Evolutionary conservation across 345 rosid genomes (phyloP).

Genomic region (Trapa bicornis): DNA sequence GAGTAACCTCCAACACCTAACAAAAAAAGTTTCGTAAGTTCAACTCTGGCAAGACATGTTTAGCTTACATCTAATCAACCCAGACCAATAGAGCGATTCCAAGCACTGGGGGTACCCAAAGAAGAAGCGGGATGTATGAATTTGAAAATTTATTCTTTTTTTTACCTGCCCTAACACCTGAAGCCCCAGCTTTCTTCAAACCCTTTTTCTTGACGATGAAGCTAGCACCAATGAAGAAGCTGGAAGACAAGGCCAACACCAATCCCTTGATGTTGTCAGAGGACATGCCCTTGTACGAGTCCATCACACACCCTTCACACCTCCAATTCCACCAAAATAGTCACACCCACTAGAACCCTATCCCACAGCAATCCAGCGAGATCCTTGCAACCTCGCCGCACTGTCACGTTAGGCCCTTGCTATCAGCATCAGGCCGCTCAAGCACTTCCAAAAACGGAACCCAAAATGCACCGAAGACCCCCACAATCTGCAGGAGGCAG

Average conservation of each 20-base stretch:
- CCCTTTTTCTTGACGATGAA: slow-evolving; percentile 91
- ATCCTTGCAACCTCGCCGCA: slow-evolving; percentile 6
- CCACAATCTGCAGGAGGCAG: too few relatives aligned
- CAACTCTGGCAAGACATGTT: too few relatives aligned
- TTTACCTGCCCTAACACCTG: slow-evolving; percentile 73
- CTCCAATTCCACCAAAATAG: not conserved
- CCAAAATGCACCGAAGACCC: too few relatives aligned
- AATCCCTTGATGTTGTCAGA: slow-evolving; percentile 74
- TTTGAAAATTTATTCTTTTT: too few relatives aligned
- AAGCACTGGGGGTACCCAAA: too few relatives aligned
- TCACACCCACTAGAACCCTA: not conserved
- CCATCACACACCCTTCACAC: slow-evolving; percentile 18
- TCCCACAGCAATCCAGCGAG: slow-evolving; percentile 10
- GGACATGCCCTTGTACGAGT: slow-evolving; percentile 56
- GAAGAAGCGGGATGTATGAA: too few relatives aligned
- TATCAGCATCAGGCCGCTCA: not conserved
- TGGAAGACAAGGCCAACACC: slow-evolving; percentile 70
- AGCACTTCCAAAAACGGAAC: too few relatives aligned
- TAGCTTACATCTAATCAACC: too few relatives aligned
- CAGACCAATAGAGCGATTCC: too few relatives aligned
- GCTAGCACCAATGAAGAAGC: slow-evolving; percentile 76
- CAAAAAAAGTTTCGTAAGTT: not conserved
- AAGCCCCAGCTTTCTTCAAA: slow-evolving; percentile 53
- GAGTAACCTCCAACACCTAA: slow-evolving; percentile 90
- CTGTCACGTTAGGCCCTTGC: not conserved